These are phyloP conservation scores for Elaeis guineensis DNA, from an alignment of 176 grass and related monocot species.

Conservation along the genomic window DNA sequence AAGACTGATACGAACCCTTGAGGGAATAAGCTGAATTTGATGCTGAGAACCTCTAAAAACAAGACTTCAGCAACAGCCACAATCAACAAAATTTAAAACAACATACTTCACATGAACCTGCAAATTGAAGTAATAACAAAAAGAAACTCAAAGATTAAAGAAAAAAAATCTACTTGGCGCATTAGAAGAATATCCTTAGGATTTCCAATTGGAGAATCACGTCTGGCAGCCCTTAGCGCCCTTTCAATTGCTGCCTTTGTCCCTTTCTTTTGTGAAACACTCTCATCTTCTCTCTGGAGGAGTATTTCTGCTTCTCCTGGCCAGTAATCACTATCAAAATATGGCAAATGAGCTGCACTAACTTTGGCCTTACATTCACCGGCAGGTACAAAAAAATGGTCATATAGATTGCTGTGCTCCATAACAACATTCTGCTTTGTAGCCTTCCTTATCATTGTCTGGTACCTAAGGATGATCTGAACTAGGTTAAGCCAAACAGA, in stretches of 20 bases:
- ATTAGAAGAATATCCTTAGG: constrained; percentile 73
- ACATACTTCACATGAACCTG: too few relatives aligned
- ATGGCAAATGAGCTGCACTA: constrained; percentile 75
- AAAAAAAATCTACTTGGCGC: constrained; percentile 45
- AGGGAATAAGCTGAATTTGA: too few relatives aligned
- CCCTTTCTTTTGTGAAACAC: constrained; percentile 48
- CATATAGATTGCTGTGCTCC: constrained; percentile 70
- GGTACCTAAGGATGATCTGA: constrained; percentile 47
- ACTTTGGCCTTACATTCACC: constrained; percentile 67
- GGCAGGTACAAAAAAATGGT: constrained; percentile 60
- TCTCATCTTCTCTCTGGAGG: constrained; percentile 64
- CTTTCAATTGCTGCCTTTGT: constrained; percentile 50
- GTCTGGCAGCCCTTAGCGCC: constrained; percentile 69
- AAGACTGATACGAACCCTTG: too few relatives aligned
- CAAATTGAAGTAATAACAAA: neutral
- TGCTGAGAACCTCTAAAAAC: too few relatives aligned
- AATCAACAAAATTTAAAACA: too few relatives aligned
- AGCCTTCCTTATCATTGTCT: constrained; percentile 64
- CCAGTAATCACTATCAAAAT: constrained; percentile 93
- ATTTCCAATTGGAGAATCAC: constrained; percentile 57
- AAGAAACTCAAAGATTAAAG: constrained; percentile 1
- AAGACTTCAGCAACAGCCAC: too few relatives aligned
- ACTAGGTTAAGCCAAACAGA: neutral
- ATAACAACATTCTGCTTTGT: constrained; percentile 66
- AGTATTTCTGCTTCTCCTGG: constrained; percentile 81